These are phyloP conservation scores for Allium cepa DNA, from an alignment of 106 monocot genomes.

Conservation along the genomic window DNA sequence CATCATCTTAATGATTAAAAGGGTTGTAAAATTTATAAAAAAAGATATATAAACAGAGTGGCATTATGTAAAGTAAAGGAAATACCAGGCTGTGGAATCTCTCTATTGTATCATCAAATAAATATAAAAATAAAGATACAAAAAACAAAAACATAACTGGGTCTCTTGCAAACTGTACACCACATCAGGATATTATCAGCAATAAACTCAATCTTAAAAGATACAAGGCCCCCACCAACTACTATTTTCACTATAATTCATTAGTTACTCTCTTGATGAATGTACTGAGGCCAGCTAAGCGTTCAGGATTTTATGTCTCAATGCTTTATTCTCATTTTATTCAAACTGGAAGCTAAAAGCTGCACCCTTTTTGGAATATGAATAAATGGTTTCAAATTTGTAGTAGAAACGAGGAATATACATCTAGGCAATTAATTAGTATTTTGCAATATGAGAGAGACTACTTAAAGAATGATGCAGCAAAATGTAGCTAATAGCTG, in stretches of 20 bases:
- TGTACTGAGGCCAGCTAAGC: neutral
- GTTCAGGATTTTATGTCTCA: neutral
- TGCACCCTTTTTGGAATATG: neutral
- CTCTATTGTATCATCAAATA: neutral
- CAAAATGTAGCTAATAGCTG: neutral
- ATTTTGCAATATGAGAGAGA: neutral
- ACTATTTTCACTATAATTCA: neutral
- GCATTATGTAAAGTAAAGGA: slow-evolving; percentile 6
- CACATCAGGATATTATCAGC: neutral
- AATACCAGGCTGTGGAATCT: slow-evolving; percentile 10
- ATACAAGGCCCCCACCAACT: neutral
- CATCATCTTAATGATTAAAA: neutral
- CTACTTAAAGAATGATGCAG: no score
- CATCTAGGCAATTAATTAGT: neutral
- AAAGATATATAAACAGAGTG: slow-evolving; percentile 1
- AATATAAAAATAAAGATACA: neutral
- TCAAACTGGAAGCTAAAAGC: neutral
- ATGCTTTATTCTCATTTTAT: neutral
- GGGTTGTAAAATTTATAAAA: neutral
- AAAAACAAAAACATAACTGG: neutral
- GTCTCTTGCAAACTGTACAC: neutral
- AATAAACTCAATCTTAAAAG: neutral
- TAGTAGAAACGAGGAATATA: neutral
- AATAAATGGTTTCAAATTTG: neutral
- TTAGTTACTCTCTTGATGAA: no score